Evolutionary conservation across 2,329 filamentous ascomycete species (phyloP).

Genomic region (Paramyrothecium roridum): DNA sequence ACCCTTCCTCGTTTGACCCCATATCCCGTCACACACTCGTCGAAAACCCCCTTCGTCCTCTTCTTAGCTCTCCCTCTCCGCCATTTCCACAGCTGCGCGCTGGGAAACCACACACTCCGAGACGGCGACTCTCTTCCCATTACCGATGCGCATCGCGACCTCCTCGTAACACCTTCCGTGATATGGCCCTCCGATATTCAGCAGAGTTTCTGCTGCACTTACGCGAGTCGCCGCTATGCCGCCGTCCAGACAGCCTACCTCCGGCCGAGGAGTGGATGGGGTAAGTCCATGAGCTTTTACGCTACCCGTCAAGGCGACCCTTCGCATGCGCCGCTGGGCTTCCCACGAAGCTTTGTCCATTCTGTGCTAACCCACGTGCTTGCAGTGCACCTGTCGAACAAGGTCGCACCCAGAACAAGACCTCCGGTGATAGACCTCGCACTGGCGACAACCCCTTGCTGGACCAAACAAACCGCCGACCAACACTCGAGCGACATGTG

Average conservation of each 20-base stretch:
- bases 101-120: constrained; percentile 1
- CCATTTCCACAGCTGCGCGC: not conserved
- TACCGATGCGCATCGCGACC: constrained; percentile 32
- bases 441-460: constrained; percentile 40
- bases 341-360: too few species aligned
- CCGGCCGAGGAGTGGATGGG: constrained; percentile 96
- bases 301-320: constrained; percentile 7
- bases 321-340: too few species aligned
- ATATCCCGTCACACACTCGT: not conserved
- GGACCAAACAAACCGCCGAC: constrained; percentile 49
- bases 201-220: constrained; percentile 73
- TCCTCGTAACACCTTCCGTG: constrained; percentile 22
- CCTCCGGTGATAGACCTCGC: constrained; percentile 39
- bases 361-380: constrained; percentile 1
- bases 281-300: constrained; percentile 45
- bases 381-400: constrained; percentile 42
- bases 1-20: not conserved
- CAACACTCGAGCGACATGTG: constrained; percentile 49
- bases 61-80: not conserved
- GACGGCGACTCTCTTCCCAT: constrained; percentile 14
- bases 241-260: constrained; percentile 75
- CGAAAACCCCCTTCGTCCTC: not conserved
- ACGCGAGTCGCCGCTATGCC: constrained; percentile 77
- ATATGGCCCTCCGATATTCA: constrained; percentile 66
- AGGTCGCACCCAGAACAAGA: constrained; percentile 41